Evolutionary conservation across 2,329 filamentous ascomycete species (phyloP), one percentile per base, ranked within the genome.

Genomic region (Fusarium hostae): DNA sequence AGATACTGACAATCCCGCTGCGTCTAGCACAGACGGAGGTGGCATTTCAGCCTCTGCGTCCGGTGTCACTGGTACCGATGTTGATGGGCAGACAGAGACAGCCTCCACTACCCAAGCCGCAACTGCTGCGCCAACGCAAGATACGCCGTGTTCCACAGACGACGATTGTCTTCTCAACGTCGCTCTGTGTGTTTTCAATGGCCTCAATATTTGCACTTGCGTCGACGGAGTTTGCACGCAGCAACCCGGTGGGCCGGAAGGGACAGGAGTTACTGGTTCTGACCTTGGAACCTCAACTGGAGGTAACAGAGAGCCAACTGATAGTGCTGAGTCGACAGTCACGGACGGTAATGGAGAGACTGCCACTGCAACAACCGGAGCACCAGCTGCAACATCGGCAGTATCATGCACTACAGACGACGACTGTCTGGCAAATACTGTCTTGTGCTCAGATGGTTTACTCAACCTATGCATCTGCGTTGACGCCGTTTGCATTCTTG

Each of bases 141-240:
- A 37, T 1, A 52, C 58, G 12, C 35, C 41, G 13, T 67, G 64
- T 22, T 35, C 47, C 12, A 18, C 41, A 15, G 63, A 71, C 5
- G 26, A 35, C 0, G 68, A 71, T 15, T 71, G 68, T 28, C 8
- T 45, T 16, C 32, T 34, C 1, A 41, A 71, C 9, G 15, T 39
- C 11, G 48, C 56, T 2, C 37, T 71, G 3, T 71, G 68, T n/a
- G 6, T 71, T 2, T 4, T 59, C 11, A n/a, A 30, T 5, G 52
- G 39, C 2, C 8, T 58, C 13, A 68, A 65, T 11, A 18, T 64
- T 2, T 71, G 68, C 1, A 50, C 44, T 11, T 71, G 68, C 20
- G 22, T 50, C 2, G 61, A 66, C 11, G 63, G 43, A 5, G 26
- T 71, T 3, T 71, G 68, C 9, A 18, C 56, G 7, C 67, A 66